These are phyloP conservation scores for Kwoniella dejecticola DNA, from an alignment of 768 basidiomycete species.

Conservation along the genomic window DNA sequence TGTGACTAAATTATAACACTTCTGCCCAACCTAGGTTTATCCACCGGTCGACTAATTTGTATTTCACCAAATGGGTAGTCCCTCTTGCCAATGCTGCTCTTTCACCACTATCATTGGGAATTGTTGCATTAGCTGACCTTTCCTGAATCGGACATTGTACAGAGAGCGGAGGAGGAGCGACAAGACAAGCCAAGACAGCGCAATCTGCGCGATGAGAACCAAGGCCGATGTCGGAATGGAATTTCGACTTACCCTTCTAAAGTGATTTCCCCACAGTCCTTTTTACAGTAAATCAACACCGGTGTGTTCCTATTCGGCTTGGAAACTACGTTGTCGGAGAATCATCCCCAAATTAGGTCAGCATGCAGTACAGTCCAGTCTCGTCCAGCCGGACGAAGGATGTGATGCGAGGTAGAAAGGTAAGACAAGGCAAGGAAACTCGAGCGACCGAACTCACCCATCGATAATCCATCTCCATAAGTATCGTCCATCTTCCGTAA, in stretches of 20 bases:
- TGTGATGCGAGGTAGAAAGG: no score
- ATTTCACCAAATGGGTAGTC: conserved; percentile 78
- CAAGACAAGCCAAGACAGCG: no score
- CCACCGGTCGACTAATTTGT: conserved; percentile 66
- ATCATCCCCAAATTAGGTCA: no score
- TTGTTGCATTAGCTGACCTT: not conserved
- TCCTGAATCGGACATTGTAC: not conserved
- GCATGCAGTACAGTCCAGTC: no score
- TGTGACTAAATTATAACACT: conserved; percentile 51
- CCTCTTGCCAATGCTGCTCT: conserved; percentile 74
- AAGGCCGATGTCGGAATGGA: not conserved
- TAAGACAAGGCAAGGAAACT: no score
- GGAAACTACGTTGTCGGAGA: conserved; percentile 63
- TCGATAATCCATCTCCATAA: conserved; percentile 70
- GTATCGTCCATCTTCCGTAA: conserved; percentile 78
- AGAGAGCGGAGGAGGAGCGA: no score
- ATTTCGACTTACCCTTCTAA: conserved; percentile 56
- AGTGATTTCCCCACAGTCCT: conserved; percentile 61
- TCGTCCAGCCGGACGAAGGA: no score
- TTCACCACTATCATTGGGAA: conserved; percentile 61
- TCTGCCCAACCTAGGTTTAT: conserved; percentile 54
- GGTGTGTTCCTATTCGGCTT: conserved; percentile 74
- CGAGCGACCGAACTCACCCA: conserved; percentile 56
- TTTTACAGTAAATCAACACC: conserved; percentile 78
- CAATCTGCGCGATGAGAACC: no score